Percentiles rank a stretch among this genome's conserved stretches.
Conservation (phyloP, 116 monocot genomes). For the Phalaenopsis hybrid region DNA sequence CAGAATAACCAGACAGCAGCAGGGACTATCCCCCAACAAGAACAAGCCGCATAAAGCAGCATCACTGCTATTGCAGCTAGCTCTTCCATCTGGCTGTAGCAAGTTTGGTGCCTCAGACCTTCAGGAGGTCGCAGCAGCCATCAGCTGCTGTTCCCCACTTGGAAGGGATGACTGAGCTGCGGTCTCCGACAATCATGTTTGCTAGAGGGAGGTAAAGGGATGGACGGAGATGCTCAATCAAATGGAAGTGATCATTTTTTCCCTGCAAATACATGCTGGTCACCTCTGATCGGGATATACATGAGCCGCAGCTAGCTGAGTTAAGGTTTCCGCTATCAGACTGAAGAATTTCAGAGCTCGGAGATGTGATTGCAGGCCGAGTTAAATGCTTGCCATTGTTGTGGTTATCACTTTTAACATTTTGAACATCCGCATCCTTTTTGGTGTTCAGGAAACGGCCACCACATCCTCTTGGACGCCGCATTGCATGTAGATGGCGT, state of each 20-base stretch:
- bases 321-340: constrained; percentile 36
- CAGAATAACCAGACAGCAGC: constrained; percentile 30
- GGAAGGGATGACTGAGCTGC: constrained; percentile 10
- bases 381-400: not conserved
- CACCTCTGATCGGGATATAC: constrained; percentile 34
- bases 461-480: constrained; percentile 38
- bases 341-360: constrained; percentile 31
- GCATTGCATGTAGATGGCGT: constrained; percentile 49
- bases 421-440: constrained; percentile 18
- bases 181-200: constrained; percentile 28
- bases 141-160: constrained; percentile 48
- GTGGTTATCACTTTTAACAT: not conserved
- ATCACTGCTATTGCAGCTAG: not conserved
- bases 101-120: constrained; percentile 8
- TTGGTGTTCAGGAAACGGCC: constrained; percentile 36
- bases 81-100: constrained; percentile 15
- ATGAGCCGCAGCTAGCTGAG: constrained; percentile 18
- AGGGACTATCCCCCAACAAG: not conserved
- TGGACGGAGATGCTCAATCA: constrained; percentile 24
- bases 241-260: constrained; percentile 26
- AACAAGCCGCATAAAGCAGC: not conserved
- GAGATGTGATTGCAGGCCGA: constrained; percentile 16
- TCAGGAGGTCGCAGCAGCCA: constrained; percentile 35
- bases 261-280: constrained; percentile 33
- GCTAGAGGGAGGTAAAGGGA: constrained; percentile 9